Evolutionary conservation across 2,329 filamentous ascomycete species (phyloP).

Genomic region (Aspergillus ibericus): DNA sequence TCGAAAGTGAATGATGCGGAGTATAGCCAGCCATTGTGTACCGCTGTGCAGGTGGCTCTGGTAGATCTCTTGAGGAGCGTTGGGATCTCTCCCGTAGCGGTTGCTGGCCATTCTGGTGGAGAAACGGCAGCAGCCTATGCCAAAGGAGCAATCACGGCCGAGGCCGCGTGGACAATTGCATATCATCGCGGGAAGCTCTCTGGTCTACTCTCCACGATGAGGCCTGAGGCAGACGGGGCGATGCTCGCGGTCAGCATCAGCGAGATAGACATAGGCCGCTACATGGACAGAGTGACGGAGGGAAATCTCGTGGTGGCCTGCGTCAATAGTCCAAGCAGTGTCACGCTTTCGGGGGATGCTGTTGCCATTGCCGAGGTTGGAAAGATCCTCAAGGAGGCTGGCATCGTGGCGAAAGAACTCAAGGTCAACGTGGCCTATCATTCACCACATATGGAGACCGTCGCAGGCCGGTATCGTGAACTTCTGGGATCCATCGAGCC

Average conservation of each 20-base stretch:
- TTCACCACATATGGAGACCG: constrained; percentile 1
- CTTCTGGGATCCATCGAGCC: background rate
- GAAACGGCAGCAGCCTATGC: constrained; percentile 49
- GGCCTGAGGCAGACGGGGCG: background rate
- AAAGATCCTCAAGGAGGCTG: background rate
- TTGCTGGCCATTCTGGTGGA: constrained; percentile 34
- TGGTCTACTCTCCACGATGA: background rate
- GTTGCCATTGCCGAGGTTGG: background rate
- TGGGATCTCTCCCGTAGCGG: constrained; percentile 24
- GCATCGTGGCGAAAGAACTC: constrained; percentile 7
- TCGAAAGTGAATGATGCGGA: constrained; percentile 25
- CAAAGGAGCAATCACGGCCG: background rate
- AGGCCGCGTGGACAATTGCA: constrained; percentile 12
- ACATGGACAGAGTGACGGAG: no score
- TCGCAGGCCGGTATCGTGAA: background rate
- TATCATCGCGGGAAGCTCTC: background rate
- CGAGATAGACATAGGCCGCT: background rate
- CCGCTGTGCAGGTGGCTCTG: constrained; percentile 32
- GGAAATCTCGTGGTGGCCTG: constrained; percentile 22
- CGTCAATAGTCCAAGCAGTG: constrained; percentile 17
- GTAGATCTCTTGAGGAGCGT: constrained; percentile 30
- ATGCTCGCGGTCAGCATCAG: background rate
- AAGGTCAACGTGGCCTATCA: constrained; percentile 23
- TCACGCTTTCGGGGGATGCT: constrained; percentile 19
- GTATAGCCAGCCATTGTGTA: constrained; percentile 31